Evolutionary conservation across 108 stramenopile species (phyloP).

Genomic region (Nitzschia putrida): DNA sequence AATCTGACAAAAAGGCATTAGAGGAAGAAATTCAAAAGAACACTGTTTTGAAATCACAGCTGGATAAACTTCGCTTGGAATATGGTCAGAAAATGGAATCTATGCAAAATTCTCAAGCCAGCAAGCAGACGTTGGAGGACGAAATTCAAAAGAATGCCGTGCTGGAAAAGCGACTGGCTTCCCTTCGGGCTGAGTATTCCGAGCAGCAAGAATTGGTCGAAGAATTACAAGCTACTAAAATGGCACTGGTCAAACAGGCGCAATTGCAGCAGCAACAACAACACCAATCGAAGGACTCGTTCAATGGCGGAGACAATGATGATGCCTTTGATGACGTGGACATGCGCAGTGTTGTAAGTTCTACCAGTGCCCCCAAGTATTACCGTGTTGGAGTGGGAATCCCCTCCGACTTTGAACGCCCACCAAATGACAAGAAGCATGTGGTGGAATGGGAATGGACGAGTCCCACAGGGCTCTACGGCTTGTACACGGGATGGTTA

Average conservation of each 20-base stretch:
- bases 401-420: neutral
- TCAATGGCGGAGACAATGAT: too few species aligned
- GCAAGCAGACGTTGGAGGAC: conserved; percentile 35
- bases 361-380: too few species aligned
- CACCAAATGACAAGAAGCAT: conserved; percentile 7
- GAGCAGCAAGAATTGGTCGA: conserved; percentile 13
- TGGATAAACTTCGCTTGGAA: neutral
- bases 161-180: conserved; percentile 9
- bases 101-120: neutral
- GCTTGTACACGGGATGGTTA: conserved; percentile 50
- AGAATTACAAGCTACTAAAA: conserved; percentile 15
- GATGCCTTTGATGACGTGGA: too few species aligned
- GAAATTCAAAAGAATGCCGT: conserved; percentile 1
- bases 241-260: conserved; percentile 1
- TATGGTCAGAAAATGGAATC: neutral
- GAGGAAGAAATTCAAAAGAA: neutral
- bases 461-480: conserved; percentile 10
- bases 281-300: neutral
- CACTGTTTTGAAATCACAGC: neutral
- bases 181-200: neutral
- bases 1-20: conserved; percentile 7
- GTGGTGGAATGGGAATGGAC: conserved; percentile 41
- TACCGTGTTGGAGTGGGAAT: neutral
- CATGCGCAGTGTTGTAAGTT: too few species aligned
- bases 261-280: conserved; percentile 3